These are phyloP conservation scores for Gillenia trifoliata DNA, from an alignment of 306 rosid genomes.

Conservation along the genomic window DNA sequence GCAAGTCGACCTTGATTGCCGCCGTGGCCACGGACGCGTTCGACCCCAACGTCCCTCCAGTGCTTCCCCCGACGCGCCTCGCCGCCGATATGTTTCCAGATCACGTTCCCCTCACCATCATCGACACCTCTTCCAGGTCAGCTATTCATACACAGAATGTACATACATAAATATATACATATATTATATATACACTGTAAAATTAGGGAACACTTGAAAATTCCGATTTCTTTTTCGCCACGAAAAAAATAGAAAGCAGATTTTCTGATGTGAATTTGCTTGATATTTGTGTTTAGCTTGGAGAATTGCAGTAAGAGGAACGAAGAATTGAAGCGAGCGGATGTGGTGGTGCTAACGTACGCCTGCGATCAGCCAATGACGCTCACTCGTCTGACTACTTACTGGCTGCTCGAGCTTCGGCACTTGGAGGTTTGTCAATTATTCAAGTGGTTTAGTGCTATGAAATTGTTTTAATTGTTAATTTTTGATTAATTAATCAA, in stretches of 20 bases:
- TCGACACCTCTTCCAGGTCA: conserved; percentile 82
- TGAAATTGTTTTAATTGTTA: not conserved
- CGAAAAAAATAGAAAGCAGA: not conserved
- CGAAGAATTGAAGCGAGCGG: conserved; percentile 77
- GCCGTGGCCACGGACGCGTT: conserved; percentile 58
- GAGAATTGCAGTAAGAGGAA: conserved; percentile 59
- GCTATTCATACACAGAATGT: not conserved
- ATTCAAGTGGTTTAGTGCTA: not conserved
- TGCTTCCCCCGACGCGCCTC: conserved; percentile 66
- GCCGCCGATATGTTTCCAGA: conserved; percentile 72
- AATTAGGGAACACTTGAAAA: not conserved
- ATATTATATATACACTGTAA: not conserved
- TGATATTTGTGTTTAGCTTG: conserved; percentile 37
- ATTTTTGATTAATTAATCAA: not conserved
- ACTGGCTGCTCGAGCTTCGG: conserved; percentile 72
- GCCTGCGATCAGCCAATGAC: conserved; percentile 67
- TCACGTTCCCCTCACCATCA: conserved; percentile 55
- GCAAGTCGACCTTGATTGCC: conserved; percentile 71
- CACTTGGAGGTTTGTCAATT: conserved; percentile 44
- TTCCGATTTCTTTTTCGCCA: not conserved
- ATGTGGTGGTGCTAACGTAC: conserved; percentile 71
- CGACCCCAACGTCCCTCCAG: conserved; percentile 52
- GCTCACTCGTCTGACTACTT: conserved; percentile 48
- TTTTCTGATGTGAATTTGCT: not conserved
- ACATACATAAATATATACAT: too few relatives aligned